phyloP scores from a whole-genome alignment of 2,329 filamentous ascomycete species.

The Gyromitra esculenta region DNA sequence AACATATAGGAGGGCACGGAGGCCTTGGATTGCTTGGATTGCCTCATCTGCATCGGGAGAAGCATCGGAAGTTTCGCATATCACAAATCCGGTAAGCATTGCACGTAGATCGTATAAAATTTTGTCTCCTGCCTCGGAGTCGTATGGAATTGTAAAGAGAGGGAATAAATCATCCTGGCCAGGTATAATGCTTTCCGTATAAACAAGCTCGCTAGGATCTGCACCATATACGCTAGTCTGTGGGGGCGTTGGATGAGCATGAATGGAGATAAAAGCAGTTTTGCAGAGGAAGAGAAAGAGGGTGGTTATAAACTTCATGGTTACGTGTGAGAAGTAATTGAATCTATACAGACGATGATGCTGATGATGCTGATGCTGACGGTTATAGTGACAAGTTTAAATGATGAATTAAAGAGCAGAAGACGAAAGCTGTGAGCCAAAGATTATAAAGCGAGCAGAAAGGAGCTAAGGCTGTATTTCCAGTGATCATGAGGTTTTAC shows the following conservation, averaged over 20 bases:
- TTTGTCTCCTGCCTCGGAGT: neutral
- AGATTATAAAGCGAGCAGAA: neutral
- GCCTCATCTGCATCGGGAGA: constrained; percentile 30
- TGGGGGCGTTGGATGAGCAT: constrained; percentile 10
- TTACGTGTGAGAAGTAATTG: neutral
- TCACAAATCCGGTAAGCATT: constrained; percentile 39
- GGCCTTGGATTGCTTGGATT: constrained; percentile 37
- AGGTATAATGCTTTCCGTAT: neutral
- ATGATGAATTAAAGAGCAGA: neutral
- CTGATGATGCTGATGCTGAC: neutral
- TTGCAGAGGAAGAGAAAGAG: neutral
- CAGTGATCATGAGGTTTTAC: neutral
- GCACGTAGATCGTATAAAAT: constrained; percentile 27
- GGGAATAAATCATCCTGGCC: neutral
- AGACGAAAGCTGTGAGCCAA: neutral
- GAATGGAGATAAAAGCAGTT: neutral
- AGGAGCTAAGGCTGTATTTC: neutral
- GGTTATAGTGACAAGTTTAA: neutral
- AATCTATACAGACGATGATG: neutral
- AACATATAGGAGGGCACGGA: constrained; percentile 25
- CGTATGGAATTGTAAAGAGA: constrained; percentile 5
- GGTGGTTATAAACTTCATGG: neutral
- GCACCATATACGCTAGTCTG: neutral
- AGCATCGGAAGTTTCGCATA: constrained; percentile 26
- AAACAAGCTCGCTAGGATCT: neutral